phyloP scores from a whole-genome alignment of 371 early-diverging fungal species.

The Synchytrium microbalum region DNA sequence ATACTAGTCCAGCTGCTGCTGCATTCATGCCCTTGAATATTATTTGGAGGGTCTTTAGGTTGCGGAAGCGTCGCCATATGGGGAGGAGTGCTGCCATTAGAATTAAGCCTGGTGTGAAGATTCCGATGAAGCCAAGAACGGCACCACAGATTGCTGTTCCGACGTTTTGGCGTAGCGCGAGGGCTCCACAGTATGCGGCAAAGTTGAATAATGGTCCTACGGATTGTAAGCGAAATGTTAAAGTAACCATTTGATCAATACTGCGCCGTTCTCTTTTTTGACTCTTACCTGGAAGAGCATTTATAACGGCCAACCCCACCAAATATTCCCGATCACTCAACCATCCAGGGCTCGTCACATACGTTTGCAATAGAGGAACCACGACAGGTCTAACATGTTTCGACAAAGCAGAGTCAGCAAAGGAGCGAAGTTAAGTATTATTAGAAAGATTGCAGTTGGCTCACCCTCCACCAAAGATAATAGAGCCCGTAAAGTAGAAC shows the following conservation, averaged over 20 bases:
- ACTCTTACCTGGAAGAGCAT: conserved; percentile 42
- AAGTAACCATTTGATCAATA: no score
- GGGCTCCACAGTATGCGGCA: conserved; percentile 51
- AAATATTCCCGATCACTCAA: conserved; percentile 45
- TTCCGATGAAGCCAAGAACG: conserved; percentile 42
- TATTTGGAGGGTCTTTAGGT: conserved; percentile 22
- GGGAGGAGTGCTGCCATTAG: conserved; percentile 49
- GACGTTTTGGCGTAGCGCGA: conserved; percentile 33
- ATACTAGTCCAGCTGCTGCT: conserved; percentile 49
- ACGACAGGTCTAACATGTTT: no score
- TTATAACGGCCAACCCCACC: conserved; percentile 52
- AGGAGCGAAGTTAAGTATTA: conserved; percentile 26
- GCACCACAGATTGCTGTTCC: conserved; percentile 31
- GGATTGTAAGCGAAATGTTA: neutral
- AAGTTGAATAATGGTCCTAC: conserved; percentile 56
- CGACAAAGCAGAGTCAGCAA: no score
- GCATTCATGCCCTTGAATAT: conserved; percentile 51
- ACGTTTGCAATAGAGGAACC: conserved; percentile 45
- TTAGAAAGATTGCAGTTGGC: conserved; percentile 30
- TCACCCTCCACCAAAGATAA: conserved; percentile 63
- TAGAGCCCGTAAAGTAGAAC: conserved; percentile 50
- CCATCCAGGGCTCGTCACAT: conserved; percentile 45
- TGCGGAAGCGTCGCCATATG: conserved; percentile 44
- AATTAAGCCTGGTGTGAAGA: conserved; percentile 50
- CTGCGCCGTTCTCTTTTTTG: neutral